phyloP scores from a whole-genome alignment of 2,329 filamentous ascomycete genomes.

The Westerdykella ornata region DNA sequence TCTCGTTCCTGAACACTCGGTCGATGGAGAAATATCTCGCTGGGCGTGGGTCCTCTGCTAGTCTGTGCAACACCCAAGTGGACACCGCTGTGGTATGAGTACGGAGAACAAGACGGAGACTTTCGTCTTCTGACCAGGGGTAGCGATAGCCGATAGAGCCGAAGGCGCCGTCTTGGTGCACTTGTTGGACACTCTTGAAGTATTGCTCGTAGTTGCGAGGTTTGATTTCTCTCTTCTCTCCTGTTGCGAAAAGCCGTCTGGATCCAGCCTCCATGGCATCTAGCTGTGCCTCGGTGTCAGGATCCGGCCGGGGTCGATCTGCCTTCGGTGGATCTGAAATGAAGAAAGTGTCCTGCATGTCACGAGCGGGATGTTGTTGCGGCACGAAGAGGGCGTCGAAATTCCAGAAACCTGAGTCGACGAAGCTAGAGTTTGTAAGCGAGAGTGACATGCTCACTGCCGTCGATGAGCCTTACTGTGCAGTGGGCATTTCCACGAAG shows the following conservation, averaged over 20 bases:
- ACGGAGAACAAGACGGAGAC: constrained; percentile 77
- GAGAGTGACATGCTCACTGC: no score
- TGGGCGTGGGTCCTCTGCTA: constrained; percentile 74
- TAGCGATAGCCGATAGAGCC: constrained; percentile 96
- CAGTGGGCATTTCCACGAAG: constrained; percentile 96
- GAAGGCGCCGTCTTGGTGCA: constrained; percentile 87
- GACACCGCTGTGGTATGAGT: constrained; percentile 95
- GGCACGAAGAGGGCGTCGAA: constrained; percentile 96
- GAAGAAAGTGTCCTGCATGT: constrained; percentile 98
- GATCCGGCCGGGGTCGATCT: constrained; percentile 57
- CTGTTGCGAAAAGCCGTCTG: constrained; percentile 50
- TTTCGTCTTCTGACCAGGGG: constrained; percentile 84
- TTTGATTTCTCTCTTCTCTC: constrained; percentile 47
- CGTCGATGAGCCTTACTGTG: constrained; percentile 46
- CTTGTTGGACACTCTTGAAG: constrained; percentile 77
- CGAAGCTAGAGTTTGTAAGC: constrained; percentile 50
- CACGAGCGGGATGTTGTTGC: constrained; percentile 94
- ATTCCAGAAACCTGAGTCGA: constrained; percentile 98
- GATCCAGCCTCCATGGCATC: constrained; percentile 45
- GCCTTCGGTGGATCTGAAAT: constrained; percentile 80
- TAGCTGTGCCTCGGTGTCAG: constrained; percentile 42
- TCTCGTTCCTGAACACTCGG: constrained; percentile 95
- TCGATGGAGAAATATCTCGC: constrained; percentile 99
- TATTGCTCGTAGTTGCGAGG: constrained; percentile 71
- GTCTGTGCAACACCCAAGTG: constrained; percentile 81